A percentile compares a stretch with the other conserved stretches of the same genome.
Conservation (phyloP, 805 yeast genomes). For the Candida taoyuanica region DNA sequence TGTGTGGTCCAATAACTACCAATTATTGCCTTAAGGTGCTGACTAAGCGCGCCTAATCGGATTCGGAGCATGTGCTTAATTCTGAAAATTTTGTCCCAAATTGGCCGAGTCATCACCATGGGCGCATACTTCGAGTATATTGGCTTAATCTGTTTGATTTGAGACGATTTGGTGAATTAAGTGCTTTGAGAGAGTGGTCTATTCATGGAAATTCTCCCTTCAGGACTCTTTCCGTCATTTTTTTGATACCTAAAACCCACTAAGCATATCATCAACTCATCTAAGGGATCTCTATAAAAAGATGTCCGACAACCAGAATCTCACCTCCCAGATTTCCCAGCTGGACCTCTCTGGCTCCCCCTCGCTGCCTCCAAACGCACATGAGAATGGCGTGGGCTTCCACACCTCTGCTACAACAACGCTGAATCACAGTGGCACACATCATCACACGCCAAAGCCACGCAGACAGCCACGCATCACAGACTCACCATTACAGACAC, state of each 20-base stretch:
- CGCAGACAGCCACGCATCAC: slow-evolving; percentile 3
- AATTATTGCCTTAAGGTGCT: too few relatives aligned
- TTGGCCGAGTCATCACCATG: neutral
- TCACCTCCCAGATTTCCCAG: slow-evolving; percentile 16
- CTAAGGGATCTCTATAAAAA: too few relatives aligned
- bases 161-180: too few relatives aligned
- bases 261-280: too few relatives aligned
- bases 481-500: slow-evolving; percentile 61
- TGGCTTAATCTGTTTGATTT: too few relatives aligned
- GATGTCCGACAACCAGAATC: slow-evolving; percentile 4
- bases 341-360: slow-evolving; percentile 8
- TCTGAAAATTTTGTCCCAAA: neutral
- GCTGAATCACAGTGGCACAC: slow-evolving; percentile 9
- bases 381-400: slow-evolving; percentile 20
- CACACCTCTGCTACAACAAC: slow-evolving; percentile 18
- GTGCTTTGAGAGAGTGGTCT: too few relatives aligned
- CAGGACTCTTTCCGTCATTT: too few relatives aligned
- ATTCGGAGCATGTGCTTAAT: neutral
- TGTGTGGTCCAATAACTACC: too few relatives aligned
- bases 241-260: too few relatives aligned
- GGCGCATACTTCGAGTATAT: too few relatives aligned
- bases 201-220: too few relatives aligned
- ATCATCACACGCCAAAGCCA: slow-evolving; percentile 13
- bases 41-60: neutral
- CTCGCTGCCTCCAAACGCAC: slow-evolving; percentile 11